Evolutionary conservation across 1,284 basidiomycete species (phyloP).

Genomic region (Somion occarium): DNA sequence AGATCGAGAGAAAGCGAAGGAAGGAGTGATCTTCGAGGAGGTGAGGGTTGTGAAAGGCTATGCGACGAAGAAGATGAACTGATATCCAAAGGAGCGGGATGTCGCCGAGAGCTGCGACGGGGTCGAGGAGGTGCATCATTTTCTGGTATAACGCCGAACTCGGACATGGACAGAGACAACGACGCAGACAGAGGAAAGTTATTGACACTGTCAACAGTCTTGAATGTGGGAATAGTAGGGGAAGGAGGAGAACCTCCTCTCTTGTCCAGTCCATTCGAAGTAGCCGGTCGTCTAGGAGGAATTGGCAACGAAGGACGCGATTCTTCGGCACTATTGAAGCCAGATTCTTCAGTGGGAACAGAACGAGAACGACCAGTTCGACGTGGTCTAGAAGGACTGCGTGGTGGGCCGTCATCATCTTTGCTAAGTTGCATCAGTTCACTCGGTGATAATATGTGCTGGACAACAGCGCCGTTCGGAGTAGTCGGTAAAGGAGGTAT

Average conservation of each 20-base stretch:
- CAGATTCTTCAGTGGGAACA: constrained; percentile 12
- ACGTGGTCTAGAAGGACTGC: constrained; percentile 7
- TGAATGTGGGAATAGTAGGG: constrained; percentile 29
- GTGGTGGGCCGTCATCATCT: constrained; percentile 1
- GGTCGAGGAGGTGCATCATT: constrained; percentile 20
- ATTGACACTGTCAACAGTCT: constrained; percentile 26
- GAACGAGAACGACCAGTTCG: constrained; percentile 20
- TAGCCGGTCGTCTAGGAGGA: constrained; percentile 24
- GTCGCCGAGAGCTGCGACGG: constrained; percentile 23
- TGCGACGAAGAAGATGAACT: constrained; percentile 17
- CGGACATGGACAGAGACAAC: constrained; percentile 21
- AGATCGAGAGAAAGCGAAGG: constrained; percentile 17
- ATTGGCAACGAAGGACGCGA: constrained; percentile 24
- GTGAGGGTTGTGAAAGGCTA: constrained; percentile 15
- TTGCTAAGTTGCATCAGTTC: constrained; percentile 34
- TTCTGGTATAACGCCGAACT: constrained; percentile 22
- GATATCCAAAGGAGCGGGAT: constrained; percentile 17
- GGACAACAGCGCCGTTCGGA: constrained; percentile 19
- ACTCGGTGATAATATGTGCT: constrained; percentile 48
- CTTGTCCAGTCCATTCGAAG: constrained; percentile 4
- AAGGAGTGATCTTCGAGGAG: constrained; percentile 19
- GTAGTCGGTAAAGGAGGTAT: constrained; percentile 33
- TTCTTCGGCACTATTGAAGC: constrained; percentile 10
- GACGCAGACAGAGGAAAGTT: constrained; percentile 20
- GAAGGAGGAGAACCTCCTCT: constrained; percentile 15